Conservation (phyloP, 2,329 filamentous ascomycete genomes). For the Cyanodermella asteris region DNA sequence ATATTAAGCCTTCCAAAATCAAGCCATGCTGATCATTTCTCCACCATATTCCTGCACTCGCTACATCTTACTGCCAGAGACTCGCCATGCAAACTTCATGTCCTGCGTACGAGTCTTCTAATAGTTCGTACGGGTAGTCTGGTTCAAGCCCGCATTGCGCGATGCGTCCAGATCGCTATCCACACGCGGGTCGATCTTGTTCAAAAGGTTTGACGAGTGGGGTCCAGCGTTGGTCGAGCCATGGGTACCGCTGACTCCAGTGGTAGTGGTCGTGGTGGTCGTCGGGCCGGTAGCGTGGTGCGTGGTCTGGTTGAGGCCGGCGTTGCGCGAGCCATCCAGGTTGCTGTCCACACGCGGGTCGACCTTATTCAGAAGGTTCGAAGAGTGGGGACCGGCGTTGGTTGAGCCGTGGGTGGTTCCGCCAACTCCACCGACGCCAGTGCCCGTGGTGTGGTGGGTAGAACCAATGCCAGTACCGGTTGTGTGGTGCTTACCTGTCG, state of each 20-base stretch:
- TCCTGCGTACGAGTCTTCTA: background rate
- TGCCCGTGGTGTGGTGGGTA: background rate
- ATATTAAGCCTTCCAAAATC: background rate
- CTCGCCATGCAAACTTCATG: background rate
- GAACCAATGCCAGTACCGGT: too few relatives aligned
- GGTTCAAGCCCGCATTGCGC: slow-evolving; percentile 2
- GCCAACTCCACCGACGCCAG: background rate
- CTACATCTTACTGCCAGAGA: background rate
- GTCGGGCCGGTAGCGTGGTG: slow-evolving; percentile 1
- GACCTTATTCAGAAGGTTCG: slow-evolving; percentile 17
- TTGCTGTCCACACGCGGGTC: slow-evolving; percentile 19
- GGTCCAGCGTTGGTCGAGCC: slow-evolving; percentile 13
- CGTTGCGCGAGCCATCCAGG: too few relatives aligned
- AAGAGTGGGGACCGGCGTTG: slow-evolving; percentile 16
- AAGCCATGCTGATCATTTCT: background rate
- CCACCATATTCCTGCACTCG: background rate
- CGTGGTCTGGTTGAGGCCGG: too few relatives aligned
- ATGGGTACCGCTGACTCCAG: too few relatives aligned
- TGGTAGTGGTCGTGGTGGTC: too few relatives aligned
- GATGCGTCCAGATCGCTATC: slow-evolving; percentile 12
- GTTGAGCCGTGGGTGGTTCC: slow-evolving; percentile 2
- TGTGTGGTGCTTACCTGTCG: too few relatives aligned
- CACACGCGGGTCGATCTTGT: slow-evolving; percentile 19
- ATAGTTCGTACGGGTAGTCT: background rate
- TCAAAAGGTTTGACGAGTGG: slow-evolving; percentile 17